Evolutionary conservation across 768 basidiomycete species (phyloP).

Genomic region (Trametes sanguinea): DNA sequence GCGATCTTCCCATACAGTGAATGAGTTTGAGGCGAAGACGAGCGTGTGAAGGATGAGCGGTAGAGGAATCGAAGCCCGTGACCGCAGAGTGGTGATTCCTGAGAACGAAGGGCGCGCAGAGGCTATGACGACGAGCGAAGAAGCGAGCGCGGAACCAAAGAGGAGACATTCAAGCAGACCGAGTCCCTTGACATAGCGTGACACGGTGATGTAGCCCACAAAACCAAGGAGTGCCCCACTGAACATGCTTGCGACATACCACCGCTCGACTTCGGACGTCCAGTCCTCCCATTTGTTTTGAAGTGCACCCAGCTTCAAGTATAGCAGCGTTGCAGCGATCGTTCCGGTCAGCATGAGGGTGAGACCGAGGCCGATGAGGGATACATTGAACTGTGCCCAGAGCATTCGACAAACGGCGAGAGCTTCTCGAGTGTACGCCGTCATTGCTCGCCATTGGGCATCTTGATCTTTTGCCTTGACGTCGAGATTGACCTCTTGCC

Average conservation of each 20-base stretch:
- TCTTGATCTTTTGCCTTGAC: slow-evolving; percentile 4
- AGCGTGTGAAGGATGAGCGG: slow-evolving; percentile 68
- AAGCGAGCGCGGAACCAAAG: slow-evolving; percentile 50
- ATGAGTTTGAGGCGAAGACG: slow-evolving; percentile 90
- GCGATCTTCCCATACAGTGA: slow-evolving; percentile 96
- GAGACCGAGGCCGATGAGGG: slow-evolving; percentile 76
- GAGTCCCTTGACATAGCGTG: slow-evolving; percentile 40
- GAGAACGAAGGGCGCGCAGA: slow-evolving; percentile 41
- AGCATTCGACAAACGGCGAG: slow-evolving; percentile 75
- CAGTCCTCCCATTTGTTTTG: slow-evolving; percentile 46
- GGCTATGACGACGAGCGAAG: slow-evolving; percentile 48
- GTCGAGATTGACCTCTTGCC: slow-evolving; percentile 34
- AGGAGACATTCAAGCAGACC: slow-evolving; percentile 46
- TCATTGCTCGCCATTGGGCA: slow-evolving; percentile 27
- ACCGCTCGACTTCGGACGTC: slow-evolving; percentile 28
- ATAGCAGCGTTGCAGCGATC: slow-evolving; percentile 57
- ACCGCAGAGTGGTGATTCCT: slow-evolving; percentile 5
- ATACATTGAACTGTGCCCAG: slow-evolving; percentile 93
- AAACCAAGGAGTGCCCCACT: slow-evolving; percentile 36
- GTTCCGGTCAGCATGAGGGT: slow-evolving; percentile 57
- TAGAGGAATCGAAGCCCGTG: slow-evolving; percentile 37
- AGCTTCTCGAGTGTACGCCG: slow-evolving; percentile 62
- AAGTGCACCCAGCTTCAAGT: slow-evolving; percentile 46
- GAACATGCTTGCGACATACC: slow-evolving; percentile 20
- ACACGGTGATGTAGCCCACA: slow-evolving; percentile 35